Base-by-base conservation (phyloP, 305 asterid genomes). In the Fraxinus sp. region DNA sequence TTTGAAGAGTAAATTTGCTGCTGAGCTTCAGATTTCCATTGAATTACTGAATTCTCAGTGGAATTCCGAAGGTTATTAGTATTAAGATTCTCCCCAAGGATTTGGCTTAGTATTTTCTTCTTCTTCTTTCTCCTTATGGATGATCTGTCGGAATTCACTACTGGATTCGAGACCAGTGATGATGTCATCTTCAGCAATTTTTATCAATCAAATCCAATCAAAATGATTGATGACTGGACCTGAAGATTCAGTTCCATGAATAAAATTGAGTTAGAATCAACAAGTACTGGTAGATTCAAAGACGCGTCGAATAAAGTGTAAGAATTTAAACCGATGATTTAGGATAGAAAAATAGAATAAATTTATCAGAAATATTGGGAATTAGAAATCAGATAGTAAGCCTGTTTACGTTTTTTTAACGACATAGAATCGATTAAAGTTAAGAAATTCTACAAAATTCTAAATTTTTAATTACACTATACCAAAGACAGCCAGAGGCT, bases 21-120 rank as follows among this genome's bases (percentile, higher is more conserved):
- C 86, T 91, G 98, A 13, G 91, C 81, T 22, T 94, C 97, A 30
- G 98, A 93, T 80, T 90, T 92, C 99, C 99, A 96, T 82, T 89
- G 89, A 13, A 87, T 83, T 4, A 88, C n/a, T 0, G 86, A 11
- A n/a, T 79, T 82, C 49, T 71, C 82, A 24, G 76, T 78, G 83
- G 44, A 71, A 71, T 32, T 71, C 10, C 30, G 71, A 10, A 49
- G 80, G 30, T 28, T 22, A 11, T 20, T 64, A n/a, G 30, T 75
- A 22, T 68, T 77, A 79, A 72, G 79, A 72, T 28, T 68, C 78
- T 85, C 85, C 33, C 79, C 2, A 49, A 66, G 85, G 78, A 70
- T 83, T 79, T 85, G 87, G 74, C 66, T 77, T 36, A 64, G 83
- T 49, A 81, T 88, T 84, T 87, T 91, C 92, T 90, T 93, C 87